Evolutionary conservation across 2,329 filamentous ascomycete species (phyloP), one percentile per base, ranked within the genome.

Genomic region (Metarhizium anisopliae): DNA sequence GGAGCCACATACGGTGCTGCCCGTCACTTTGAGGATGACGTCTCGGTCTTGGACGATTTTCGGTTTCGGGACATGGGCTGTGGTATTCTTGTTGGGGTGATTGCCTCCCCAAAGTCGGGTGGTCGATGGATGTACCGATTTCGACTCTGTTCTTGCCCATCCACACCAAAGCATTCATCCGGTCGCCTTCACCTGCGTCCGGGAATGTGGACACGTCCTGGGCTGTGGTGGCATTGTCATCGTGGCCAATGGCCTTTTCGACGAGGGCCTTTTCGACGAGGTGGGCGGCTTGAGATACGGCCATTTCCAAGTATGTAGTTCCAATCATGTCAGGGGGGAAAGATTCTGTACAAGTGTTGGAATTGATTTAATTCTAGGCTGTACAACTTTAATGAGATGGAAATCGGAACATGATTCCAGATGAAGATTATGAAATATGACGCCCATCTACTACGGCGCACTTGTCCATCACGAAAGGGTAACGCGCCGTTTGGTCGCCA

Each of bases 91-190:
- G 16, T 35, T 20, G 2, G 20, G 20, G 20, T 20, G 20, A 20
- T 20, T 20, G 20, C 20, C 20, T 20, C 20, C 20, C 20, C 20
- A 20, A 20, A 20, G 20, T 20, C 6, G 20, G 8, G 53, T 11
- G 20, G 13, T 35, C 14, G 30, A 29, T 30, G 13, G 8, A 64
- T 70, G 56, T 68, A 83, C 80, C 73, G 18, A 95, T 76, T 65
- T 87, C 72, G 50, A 95, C 89, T 35, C 76, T 82, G 64, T 91
- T 89, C 76, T 93, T 94, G 53, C 88, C 87, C 70, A 87, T 83
- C 90, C 90, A 95, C 2, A 81, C 81, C 14, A 95, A 72, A 0
- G 90, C 91, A 69, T 89, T 87, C 87, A 95, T 94, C 16, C 72
- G 86, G 63, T 84, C 80, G 5, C 69, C 73, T 3, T 69, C 72